A percentile compares a stretch with the other conserved stretches of the same genome.
These are phyloP conservation scores for Pascua guehoae DNA, from an alignment of 1,284 basidiomycete species.

Conservation along the genomic window DNA sequence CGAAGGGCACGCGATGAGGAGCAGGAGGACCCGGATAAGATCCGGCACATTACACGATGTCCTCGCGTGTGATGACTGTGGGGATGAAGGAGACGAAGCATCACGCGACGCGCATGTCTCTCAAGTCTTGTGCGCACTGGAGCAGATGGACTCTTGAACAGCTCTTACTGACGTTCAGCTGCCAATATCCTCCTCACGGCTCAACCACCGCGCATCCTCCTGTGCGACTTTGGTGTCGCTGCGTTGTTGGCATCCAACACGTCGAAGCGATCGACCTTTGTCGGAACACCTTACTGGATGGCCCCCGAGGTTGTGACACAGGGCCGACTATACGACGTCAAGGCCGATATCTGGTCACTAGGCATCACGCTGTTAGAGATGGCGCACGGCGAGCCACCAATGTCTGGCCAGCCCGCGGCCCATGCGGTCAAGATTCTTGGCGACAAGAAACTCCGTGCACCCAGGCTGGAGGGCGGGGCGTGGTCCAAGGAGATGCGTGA, in stretches of 20 bases:
- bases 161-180: conserved; percentile 51
- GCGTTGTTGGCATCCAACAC: conserved; percentile 80
- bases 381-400: conserved; percentile 57
- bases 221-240: conserved; percentile 96
- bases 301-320: conserved; percentile 92
- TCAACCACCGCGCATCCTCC: conserved; percentile 74
- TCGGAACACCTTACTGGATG: conserved; percentile 99
- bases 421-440: conserved; percentile 89
- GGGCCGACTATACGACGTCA: conserved; percentile 84
- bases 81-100: no score
- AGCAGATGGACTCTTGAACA: not conserved
- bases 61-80: no score
- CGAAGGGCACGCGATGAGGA: no score
- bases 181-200: conserved; percentile 90
- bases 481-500: conserved; percentile 81
- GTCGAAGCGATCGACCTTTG: conserved; percentile 88
- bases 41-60: no score
- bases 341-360: conserved; percentile 95
- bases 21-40: no score
- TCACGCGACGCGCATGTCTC: no score
- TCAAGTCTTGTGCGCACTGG: no score
- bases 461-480: conserved; percentile 72
- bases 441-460: conserved; percentile 59
- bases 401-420: conserved; percentile 78
- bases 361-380: conserved; percentile 95